Percentiles rank a stretch among this genome's conserved stretches.
phyloP scores from a whole-genome alignment of 192 early-diverging fungal genomes.

The Backusella liffmaniae region DNA sequence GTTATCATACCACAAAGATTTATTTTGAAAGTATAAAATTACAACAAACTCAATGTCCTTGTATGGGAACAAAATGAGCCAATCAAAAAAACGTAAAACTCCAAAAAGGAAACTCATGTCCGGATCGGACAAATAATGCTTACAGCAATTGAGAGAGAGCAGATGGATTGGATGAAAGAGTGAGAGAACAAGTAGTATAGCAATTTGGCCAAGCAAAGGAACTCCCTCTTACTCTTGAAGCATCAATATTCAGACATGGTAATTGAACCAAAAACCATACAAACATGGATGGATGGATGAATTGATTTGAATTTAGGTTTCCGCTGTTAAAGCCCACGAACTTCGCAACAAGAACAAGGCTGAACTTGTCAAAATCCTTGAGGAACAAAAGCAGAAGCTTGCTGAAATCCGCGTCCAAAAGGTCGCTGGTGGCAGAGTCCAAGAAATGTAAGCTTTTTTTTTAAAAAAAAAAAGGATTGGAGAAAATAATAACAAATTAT shows the following conservation, averaged over 20 bases:
- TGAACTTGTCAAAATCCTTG: slow-evolving; percentile 89
- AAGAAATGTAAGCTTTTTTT: slow-evolving; percentile 1
- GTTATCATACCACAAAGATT: too few species aligned
- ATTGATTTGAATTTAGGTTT: slow-evolving; percentile 44
- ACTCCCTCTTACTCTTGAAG: background rate
- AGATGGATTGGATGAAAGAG: background rate
- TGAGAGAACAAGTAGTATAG: background rate
- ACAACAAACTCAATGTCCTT: background rate
- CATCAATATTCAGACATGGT: background rate
- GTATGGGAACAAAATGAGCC: background rate
- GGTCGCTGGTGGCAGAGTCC: slow-evolving; percentile 41
- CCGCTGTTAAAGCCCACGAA: slow-evolving; percentile 89
- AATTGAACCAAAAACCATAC: background rate
- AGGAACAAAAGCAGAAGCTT: slow-evolving; percentile 95
- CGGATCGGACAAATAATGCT: background rate
- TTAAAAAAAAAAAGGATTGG: too few species aligned
- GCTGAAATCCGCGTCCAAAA: slow-evolving; percentile 92
- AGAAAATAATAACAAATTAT: background rate
- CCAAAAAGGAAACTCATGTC: background rate
- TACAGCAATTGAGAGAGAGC: background rate
- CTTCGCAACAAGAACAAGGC: slow-evolving; percentile 93
- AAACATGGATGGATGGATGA: slow-evolving; percentile 7
- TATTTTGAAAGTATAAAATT: too few species aligned
- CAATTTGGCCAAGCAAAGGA: background rate
- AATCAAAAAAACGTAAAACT: background rate